Conservation (phyloP, 2,329 filamentous ascomycete genomes). For the Scedosporium apiospermum region DNA sequence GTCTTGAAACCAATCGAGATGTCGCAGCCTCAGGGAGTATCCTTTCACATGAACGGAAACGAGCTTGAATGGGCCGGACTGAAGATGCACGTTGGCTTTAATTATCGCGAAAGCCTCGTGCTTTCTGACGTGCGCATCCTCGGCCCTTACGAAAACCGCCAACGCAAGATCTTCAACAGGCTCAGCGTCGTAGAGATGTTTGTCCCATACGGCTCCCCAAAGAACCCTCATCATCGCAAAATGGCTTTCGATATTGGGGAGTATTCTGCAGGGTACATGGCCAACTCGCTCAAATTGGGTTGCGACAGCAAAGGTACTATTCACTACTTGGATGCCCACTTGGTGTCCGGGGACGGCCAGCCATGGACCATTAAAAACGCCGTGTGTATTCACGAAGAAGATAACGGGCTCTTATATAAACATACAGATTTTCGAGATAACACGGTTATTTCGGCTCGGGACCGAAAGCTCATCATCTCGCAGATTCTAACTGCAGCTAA, state of each 20-base stretch:
- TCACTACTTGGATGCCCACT: slow-evolving; percentile 82
- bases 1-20: slow-evolving; percentile 74
- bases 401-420: slow-evolving; percentile 72
- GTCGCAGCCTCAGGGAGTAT: slow-evolving; percentile 80
- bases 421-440: slow-evolving; percentile 90
- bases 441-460: slow-evolving; percentile 75
- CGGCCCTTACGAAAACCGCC: slow-evolving; percentile 58
- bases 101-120: slow-evolving; percentile 86
- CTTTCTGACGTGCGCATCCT: slow-evolving; percentile 84
- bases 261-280: slow-evolving; percentile 76
- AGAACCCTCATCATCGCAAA: slow-evolving; percentile 71
- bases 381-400: slow-evolving; percentile 91
- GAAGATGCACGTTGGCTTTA: slow-evolving; percentile 89
- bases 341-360: slow-evolving; percentile 69
- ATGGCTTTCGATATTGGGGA: slow-evolving; percentile 75
- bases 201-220: slow-evolving; percentile 77
- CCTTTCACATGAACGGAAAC: slow-evolving; percentile 67
- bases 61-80: slow-evolving; percentile 85
- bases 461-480: slow-evolving; percentile 75
- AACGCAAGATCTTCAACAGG: slow-evolving; percentile 73
- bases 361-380: slow-evolving; percentile 82
- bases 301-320: slow-evolving; percentile 87
- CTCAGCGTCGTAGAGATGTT: slow-evolving; percentile 90
- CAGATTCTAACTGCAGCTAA: slow-evolving; percentile 94
- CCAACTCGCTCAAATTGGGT: slow-evolving; percentile 64